Evolutionary conservation across 2,329 filamentous ascomycete species (phyloP), one percentile per base, ranked within the genome.

Genomic region (Apiospora koreana): DNA sequence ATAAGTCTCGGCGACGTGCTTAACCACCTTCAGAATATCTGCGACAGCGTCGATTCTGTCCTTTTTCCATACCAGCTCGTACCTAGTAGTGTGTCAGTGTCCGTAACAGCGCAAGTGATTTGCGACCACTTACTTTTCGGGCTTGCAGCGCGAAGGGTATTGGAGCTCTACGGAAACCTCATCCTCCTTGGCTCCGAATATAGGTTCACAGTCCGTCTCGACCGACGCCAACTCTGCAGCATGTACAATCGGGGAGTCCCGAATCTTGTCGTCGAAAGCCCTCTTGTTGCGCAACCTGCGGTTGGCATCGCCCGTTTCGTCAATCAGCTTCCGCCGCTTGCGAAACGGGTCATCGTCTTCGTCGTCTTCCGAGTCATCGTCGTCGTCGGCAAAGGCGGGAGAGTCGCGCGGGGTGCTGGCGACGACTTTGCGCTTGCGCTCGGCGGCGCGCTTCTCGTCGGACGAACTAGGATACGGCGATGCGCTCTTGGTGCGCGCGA

Each of bases 11-110:
- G 90, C 89, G 64, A 94, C 89, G 64, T 90, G 88, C 73, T 89
- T 87, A 70, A 94, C 88, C 35, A 93, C 89, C 69, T 89, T 85
- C 72, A 91, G 87, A 75, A 94, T 94, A 72, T 94, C 92, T 74
- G 92, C 88, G 41, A 93, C 87, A 50, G 92, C 92, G 76, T 95
- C 91, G 73, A 94, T 93, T 74, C 91, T 92, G 74, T 97, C 93
- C 73, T 92, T 92, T 65, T 93, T 93, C 77, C 89, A 89, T 38
- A 95, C 91, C 12, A 96, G 87, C 76, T 95, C 89, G 77, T 93
- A 94, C 75, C 91, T 86, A 73, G 31, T 65, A 70, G 46, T 48
- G 8, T 43, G 54, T 69, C 48, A 69, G 50, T 68, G 38, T 72
- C n/a, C 66, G 73, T 74, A 73, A 68, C 68, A 69, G 69, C 38